Percentiles rank a stretch among this genome's conserved stretches.
phyloP scores from a whole-genome alignment of 352 stramenopile species.

The Aphanomyces euteiches region DNA sequence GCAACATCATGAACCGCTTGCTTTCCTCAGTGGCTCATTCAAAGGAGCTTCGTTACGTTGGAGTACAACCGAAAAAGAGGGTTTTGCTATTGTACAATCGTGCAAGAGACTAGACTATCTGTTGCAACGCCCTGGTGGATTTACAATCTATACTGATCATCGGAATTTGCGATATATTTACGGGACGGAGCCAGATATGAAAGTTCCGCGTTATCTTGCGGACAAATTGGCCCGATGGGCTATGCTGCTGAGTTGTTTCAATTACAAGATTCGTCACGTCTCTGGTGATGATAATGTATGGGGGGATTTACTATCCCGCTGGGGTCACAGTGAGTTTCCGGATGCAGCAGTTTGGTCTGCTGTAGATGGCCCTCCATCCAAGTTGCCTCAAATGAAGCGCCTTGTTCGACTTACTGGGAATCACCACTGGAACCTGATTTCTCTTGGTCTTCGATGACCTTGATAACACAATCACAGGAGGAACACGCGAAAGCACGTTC shows the following conservation, averaged over 20 bases:
- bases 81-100: conserved; percentile 35
- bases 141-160: conserved; percentile 37
- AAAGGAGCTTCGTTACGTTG: conserved; percentile 17
- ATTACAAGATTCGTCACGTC: conserved; percentile 36
- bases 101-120: conserved; percentile 35
- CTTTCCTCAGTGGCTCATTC: conserved; percentile 34
- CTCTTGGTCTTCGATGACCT: not conserved
- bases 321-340: conserved; percentile 9
- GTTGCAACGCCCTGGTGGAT: conserved; percentile 28
- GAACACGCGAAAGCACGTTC: not conserved
- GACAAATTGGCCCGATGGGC: conserved; percentile 39
- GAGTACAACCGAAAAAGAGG: conserved; percentile 35
- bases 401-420: not conserved
- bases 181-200: not conserved
- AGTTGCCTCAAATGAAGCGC: not conserved
- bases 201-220: conserved; percentile 36
- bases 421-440: not conserved
- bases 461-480: not conserved
- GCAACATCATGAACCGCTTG: conserved; percentile 33
- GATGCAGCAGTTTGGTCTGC: not conserved
- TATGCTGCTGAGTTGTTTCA: conserved; percentile 29
- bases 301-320: conserved; percentile 37
- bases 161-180: conserved; percentile 37
- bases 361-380: conserved; percentile 28
- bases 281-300: conserved; percentile 37